phyloP scores from a whole-genome alignment of 2,329 filamentous ascomycete species.

The Talaromyces sp. region DNA sequence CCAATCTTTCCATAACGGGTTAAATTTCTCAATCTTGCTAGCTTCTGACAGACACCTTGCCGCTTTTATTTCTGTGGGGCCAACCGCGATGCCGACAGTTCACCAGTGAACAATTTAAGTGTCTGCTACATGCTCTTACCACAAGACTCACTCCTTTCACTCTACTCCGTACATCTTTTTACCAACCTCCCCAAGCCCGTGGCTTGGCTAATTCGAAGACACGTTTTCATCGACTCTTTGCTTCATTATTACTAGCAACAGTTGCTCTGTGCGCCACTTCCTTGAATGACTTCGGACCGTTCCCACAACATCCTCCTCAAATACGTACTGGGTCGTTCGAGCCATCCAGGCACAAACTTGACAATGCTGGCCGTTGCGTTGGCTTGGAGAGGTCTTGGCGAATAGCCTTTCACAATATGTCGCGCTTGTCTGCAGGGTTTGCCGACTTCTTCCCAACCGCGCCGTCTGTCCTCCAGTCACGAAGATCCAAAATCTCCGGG shows the following conservation, averaged over 20 bases:
- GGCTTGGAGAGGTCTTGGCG: constrained; percentile 10
- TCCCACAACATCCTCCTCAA: not conserved
- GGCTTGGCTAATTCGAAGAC: too few relatives aligned
- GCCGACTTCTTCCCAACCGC: constrained; percentile 81
- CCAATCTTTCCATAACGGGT: not conserved
- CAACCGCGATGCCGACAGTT: too few relatives aligned
- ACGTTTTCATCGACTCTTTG: not conserved
- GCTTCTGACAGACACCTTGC: too few relatives aligned
- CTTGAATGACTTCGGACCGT: not conserved
- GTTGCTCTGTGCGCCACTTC: not conserved
- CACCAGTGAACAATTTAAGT: too few relatives aligned
- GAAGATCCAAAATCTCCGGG: constrained; percentile 47
- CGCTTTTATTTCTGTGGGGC: too few relatives aligned
- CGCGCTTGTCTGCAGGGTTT: constrained; percentile 75
- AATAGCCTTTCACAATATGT: constrained; percentile 54
- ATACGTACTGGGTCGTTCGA: not conserved
- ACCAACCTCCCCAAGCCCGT: too few relatives aligned
- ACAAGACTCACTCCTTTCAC: too few relatives aligned
- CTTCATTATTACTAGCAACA: not conserved
- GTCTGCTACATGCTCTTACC: too few relatives aligned
- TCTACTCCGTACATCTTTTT: too few relatives aligned
- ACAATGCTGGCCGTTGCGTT: constrained; percentile 9
- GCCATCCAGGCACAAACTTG: not conserved
- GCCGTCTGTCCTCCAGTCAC: constrained; percentile 56
- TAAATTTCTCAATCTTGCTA: too few relatives aligned